These are phyloP conservation scores for Talaromyces sp. DNA, from an alignment of 2,329 filamentous ascomycete genomes.

Conservation along the genomic window DNA sequence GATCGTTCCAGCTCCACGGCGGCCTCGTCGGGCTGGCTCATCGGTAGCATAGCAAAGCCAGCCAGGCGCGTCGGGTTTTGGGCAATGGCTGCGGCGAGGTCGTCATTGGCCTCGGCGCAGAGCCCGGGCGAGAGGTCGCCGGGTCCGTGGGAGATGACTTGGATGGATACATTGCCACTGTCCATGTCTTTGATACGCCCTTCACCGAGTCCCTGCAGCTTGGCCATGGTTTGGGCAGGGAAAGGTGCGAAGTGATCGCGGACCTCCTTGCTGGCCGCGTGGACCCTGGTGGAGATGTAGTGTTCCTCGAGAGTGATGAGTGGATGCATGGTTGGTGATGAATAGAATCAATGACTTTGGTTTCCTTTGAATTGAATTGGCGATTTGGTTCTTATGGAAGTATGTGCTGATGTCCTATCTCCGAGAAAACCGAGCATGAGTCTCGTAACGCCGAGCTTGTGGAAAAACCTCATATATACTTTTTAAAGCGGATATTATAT, in stretches of 20 bases:
- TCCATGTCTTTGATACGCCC: constrained; percentile 12
- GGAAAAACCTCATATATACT: neutral
- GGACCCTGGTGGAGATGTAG: constrained; percentile 13
- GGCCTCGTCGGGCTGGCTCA: constrained; percentile 31
- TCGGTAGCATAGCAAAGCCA: constrained; percentile 41
- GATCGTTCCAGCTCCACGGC: constrained; percentile 34
- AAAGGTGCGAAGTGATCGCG: constrained; percentile 16
- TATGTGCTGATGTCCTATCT: neutral
- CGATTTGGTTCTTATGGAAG: neutral
- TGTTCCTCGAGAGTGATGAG: constrained; percentile 21
- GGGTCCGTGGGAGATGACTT: constrained; percentile 16
- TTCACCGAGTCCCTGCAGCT: constrained; percentile 11
- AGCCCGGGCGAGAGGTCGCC: constrained; percentile 9
- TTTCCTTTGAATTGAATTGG: neutral
- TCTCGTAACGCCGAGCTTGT: neutral
- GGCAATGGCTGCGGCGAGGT: constrained; percentile 25
- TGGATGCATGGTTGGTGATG: constrained; percentile 11
- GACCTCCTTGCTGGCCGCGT: constrained; percentile 6
- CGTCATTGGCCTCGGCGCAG: constrained; percentile 24
- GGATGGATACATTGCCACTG: constrained; percentile 11
- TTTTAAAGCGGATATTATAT: neutral
- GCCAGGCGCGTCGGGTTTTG: constrained; percentile 34
- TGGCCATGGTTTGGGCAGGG: constrained; percentile 12
- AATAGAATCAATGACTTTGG: neutral
- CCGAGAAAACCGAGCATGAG: neutral